These are phyloP conservation scores for Capsella rubella DNA, from an alignment of 441 rosid species.

Conservation along the genomic window DNA sequence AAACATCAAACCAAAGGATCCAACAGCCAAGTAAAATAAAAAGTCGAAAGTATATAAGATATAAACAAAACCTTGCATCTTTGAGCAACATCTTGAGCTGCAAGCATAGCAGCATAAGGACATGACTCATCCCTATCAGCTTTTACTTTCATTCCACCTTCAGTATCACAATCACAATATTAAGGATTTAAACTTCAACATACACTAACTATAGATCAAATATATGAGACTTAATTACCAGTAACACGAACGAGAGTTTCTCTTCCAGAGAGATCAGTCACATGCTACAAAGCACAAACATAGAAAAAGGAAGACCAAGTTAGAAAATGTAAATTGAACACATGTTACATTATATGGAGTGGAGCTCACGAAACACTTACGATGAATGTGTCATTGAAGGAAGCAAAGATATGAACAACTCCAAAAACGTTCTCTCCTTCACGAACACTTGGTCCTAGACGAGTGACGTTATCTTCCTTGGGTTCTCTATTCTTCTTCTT, in stretches of 20 bases:
- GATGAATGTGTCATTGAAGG: slow-evolving; percentile 64
- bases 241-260: slow-evolving; percentile 93
- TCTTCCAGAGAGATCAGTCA: slow-evolving; percentile 83
- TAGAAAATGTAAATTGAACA: not conserved
- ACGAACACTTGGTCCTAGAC: slow-evolving; percentile 53
- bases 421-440: slow-evolving; percentile 78
- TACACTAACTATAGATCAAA: not conserved
- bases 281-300: slow-evolving; percentile 66
- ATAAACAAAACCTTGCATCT: slow-evolving; percentile 68
- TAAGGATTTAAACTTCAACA: not conserved
- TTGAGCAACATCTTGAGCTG: slow-evolving; percentile 80
- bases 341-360: no score
- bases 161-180: not conserved
- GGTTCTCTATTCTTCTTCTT: slow-evolving; percentile 49
- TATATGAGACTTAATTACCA: no score
- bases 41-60: not conserved
- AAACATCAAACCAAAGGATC: not conserved
- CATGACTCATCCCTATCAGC: slow-evolving; percentile 49
- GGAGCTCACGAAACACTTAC: slow-evolving; percentile 5
- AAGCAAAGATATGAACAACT: slow-evolving; percentile 58
- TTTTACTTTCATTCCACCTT: slow-evolving; percentile 92
- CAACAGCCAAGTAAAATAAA: not conserved
- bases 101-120: slow-evolving; percentile 88
- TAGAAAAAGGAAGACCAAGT: not conserved
- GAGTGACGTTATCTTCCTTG: slow-evolving; percentile 65